phyloP scores from a whole-genome alignment of 768 basidiomycete genomes.

The Phylloporus sp. region DNA sequence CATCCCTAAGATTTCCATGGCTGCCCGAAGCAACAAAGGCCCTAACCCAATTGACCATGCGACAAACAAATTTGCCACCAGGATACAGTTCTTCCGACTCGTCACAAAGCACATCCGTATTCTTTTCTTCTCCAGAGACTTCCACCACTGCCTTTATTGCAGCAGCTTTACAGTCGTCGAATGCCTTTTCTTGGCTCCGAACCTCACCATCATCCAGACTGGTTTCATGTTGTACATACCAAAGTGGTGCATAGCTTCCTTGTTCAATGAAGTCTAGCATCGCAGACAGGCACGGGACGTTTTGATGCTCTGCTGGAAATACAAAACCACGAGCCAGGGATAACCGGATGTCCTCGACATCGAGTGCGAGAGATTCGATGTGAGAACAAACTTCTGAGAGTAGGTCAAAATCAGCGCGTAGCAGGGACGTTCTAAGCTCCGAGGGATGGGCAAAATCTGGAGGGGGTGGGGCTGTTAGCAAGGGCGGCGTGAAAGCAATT shows the following conservation, averaged over 20 bases:
- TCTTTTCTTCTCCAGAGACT: constrained; percentile 75
- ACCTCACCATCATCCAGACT: constrained; percentile 37
- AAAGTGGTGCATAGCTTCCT: constrained; percentile 62
- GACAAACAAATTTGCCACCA: constrained; percentile 67
- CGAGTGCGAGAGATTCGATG: constrained; percentile 72
- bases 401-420: constrained; percentile 64
- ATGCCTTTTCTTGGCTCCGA: constrained; percentile 63
- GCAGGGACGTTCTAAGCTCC: constrained; percentile 40
- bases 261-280: constrained; percentile 73
- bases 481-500: constrained; percentile 55
- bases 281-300: constrained; percentile 52
- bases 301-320: constrained; percentile 52
- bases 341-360: constrained; percentile 70
- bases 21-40: constrained; percentile 41
- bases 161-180: constrained; percentile 80
- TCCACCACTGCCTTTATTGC: constrained; percentile 84
- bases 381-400: constrained; percentile 71
- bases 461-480: constrained; percentile 33
- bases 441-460: constrained; percentile 38
- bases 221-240: constrained; percentile 41
- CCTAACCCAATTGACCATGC: constrained; percentile 74
- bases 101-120: constrained; percentile 75
- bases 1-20: constrained; percentile 47
- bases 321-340: constrained; percentile 63
- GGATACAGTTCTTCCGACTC: constrained; percentile 49